Evolutionary conservation across 495 filamentous ascomycete genomes (phyloP), one percentile per base, ranked within the genome.

Genomic region (Astrocystis sublimbata): DNA sequence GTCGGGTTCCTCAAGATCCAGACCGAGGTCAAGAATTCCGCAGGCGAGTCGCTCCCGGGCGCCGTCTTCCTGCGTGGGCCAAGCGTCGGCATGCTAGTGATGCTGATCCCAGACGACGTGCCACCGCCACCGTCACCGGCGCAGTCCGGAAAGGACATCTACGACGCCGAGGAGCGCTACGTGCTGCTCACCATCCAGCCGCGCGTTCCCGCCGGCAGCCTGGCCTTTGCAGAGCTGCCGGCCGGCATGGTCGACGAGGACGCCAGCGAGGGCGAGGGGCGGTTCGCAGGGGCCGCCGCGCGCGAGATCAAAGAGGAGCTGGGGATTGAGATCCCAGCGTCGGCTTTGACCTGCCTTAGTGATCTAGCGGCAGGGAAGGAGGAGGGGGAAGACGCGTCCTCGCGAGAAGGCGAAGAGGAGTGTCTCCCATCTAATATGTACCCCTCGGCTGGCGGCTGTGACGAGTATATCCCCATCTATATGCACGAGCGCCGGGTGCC

Each of bases 161-260:
- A 62, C 9, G 63, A 73, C 19, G 77, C 81, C 21, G 71, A 72
- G 0, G 85, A 89, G 58, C 88, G 90, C 68, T 82, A 87, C 64
- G 91, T 86, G 2, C 77, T 96, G 26, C 73, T 97, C 36, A 93
- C 92, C 1, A 80, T 96, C 31, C 93, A 97, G 70, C 88, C 92
- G 24, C 89, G 92, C 36, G 81, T 96, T 19, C 84, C 93, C 0
- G 90, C 89, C 9, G 92, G 89, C 0, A 88, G 86, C 6, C 76
- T 97, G 8, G 80, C 81, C 8, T 88, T 96, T 65, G 77, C 87
- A 12, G 92, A 97, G 71, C 78, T 97, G 19, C 92, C 92, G 0
- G 92, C 92, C 0, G 92, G 92, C 6, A 96, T 96, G 92, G 83
- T 97, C 7, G 92, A 96, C 67, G 86, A 90, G 61, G 38, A 17